Conservation (phyloP, 495 filamentous ascomycete genomes). For the Aspergillus haitiensis region DNA sequence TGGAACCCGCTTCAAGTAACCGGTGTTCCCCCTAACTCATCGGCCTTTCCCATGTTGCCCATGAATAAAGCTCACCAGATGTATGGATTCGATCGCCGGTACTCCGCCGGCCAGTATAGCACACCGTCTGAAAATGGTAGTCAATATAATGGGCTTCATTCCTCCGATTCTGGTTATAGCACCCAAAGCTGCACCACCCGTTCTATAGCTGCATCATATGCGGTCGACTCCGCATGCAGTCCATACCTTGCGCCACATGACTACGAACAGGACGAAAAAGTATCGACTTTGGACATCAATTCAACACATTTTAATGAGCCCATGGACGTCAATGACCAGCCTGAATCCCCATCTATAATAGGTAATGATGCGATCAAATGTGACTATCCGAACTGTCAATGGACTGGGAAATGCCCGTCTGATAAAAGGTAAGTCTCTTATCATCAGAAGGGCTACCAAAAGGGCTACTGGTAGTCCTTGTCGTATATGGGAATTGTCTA, state of each 20-base stretch:
- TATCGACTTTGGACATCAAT: slow-evolving; percentile 18
- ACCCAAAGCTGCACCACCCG: slow-evolving; percentile 49
- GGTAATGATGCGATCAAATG: slow-evolving; percentile 33
- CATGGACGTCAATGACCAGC: slow-evolving; percentile 21
- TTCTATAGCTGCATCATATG: slow-evolving; percentile 43
- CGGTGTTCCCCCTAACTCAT: slow-evolving; percentile 29
- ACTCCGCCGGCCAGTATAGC: slow-evolving; percentile 34
- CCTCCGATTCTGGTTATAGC: slow-evolving; percentile 66
- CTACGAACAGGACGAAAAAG: slow-evolving; percentile 26
- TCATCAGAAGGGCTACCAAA: background rate
- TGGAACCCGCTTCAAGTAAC: slow-evolving; percentile 43
- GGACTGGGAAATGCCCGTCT: slow-evolving; percentile 45
- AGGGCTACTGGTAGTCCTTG: background rate
- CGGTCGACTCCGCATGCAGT: slow-evolving; percentile 34
- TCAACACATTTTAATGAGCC: slow-evolving; percentile 8
- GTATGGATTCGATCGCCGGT: slow-evolving; percentile 28
- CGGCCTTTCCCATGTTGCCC: slow-evolving; percentile 21
- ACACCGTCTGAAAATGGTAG: slow-evolving; percentile 57
- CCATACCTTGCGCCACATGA: slow-evolving; percentile 31
- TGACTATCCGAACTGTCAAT: slow-evolving; percentile 36
- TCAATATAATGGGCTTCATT: slow-evolving; percentile 46
- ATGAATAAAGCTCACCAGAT: slow-evolving; percentile 21
- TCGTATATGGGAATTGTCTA: slow-evolving; percentile 3
- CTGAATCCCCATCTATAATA: slow-evolving; percentile 26
- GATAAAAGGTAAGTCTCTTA: slow-evolving; percentile 36